A percentile compares a stretch with the other conserved stretches of the same genome.
Conservation (phyloP, 208 protist genomes). For the Wallacemonas collosoma region DNA sequence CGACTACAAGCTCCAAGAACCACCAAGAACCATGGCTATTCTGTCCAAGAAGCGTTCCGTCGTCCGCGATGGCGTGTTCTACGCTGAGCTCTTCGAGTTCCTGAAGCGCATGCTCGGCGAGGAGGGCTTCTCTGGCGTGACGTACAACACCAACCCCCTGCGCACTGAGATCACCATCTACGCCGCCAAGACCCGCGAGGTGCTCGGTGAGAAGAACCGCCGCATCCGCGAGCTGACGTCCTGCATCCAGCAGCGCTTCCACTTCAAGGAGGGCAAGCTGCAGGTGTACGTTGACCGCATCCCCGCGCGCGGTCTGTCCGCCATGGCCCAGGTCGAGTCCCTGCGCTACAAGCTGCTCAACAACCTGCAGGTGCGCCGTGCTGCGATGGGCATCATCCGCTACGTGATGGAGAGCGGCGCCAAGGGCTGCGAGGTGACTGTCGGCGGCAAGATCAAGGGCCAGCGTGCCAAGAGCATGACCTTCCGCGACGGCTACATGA, state of each 20-base stretch:
- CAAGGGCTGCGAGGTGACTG: slow-evolving; percentile 98
- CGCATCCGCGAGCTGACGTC: slow-evolving; percentile 98
- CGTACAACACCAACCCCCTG: slow-evolving; percentile 95
- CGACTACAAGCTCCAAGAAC: slow-evolving; percentile 3
- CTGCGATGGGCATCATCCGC: slow-evolving; percentile 98
- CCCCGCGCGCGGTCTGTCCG: slow-evolving; percentile 96
- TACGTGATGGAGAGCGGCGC: slow-evolving; percentile 99
- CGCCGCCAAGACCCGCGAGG: slow-evolving; percentile 96
- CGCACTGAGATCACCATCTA: slow-evolving; percentile 99
- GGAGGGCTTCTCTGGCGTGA: slow-evolving; percentile 97
- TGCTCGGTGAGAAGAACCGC: slow-evolving; percentile 97
- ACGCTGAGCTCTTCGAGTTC: slow-evolving; percentile 99
- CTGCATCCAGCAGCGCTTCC: slow-evolving; percentile 99
- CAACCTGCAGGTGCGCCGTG: slow-evolving; percentile 97
- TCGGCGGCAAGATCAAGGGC: slow-evolving; percentile 99
- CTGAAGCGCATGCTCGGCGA: slow-evolving; percentile 98
- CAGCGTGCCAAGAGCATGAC: slow-evolving; percentile 99
- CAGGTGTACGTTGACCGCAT: slow-evolving; percentile 98
- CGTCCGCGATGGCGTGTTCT: slow-evolving; percentile 99
- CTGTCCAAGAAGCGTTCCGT: slow-evolving; percentile 96
- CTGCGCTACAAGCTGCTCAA: slow-evolving; percentile 98
- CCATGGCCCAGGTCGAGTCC: slow-evolving; percentile 98
- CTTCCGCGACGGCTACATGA: slow-evolving; percentile 99
- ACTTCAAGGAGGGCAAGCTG: slow-evolving; percentile 95
- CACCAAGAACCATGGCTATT: slow-evolving; percentile 51